Evolutionary conservation across 495 filamentous ascomycete species (phyloP), one percentile per base, ranked within the genome.

Genomic region (Thermochaetoides thermophila): DNA sequence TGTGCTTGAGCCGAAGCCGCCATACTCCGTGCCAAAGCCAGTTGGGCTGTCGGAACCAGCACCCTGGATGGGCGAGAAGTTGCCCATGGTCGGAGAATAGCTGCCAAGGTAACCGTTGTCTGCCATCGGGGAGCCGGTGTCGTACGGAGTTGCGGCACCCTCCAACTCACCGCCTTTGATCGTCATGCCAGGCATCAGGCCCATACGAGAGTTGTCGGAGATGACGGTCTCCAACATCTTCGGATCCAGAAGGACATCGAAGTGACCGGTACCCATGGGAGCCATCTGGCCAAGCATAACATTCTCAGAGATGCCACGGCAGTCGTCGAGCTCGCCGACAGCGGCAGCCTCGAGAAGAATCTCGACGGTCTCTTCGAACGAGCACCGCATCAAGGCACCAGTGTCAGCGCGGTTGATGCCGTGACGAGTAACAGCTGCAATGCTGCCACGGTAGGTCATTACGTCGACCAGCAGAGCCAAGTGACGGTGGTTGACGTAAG

Each of bases 341-440:
- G 84, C 82, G 25, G 89, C 89, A 23, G 89, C 89, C 38, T 99
- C 89, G 18, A 95, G 69, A 17, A 99, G 64, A 60, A 99, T 99
- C 52, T 99, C 89, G 20, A 99, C 89, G 0, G 89, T 99, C 48
- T 99, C 91, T 61, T 99, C 89, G 59, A 99, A 99, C 7, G 89
- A 99, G 66, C 89, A 99, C 51, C 89, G 77, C 89, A 99, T 99
- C 47, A 99, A 65, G 2, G 89, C 89, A 64, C 89, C 89, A 29
- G 91, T 99, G 46, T 99, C 91, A 9, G 84, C 80, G 43, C 91
- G 74, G 59, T 99, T 99, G 58, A 99, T 99, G 62, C 89, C 89
- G 42, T 96, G 91, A 55, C 89, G 84, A 36, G 89, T 96, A 34
- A 96, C 85, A 5, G 89, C 86, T 54, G 92, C 92, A 43, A 99